Percentiles rank a stretch among this genome's conserved stretches.
Evolutionary conservation across 2,329 filamentous ascomycete species (phyloP).

Genomic region (Daldinia sp.): DNA sequence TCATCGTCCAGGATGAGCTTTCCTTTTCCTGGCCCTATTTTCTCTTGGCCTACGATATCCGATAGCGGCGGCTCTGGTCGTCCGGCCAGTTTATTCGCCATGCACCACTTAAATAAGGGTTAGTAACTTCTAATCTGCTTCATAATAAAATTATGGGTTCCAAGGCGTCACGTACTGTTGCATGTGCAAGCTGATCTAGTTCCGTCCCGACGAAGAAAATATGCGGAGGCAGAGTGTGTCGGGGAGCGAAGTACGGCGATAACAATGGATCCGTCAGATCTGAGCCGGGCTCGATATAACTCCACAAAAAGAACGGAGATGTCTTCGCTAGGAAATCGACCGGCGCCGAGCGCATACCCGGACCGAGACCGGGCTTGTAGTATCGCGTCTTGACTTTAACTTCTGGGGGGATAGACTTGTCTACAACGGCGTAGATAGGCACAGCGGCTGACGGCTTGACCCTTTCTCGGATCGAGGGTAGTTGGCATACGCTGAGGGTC

Average conservation of each 20-base stretch:
- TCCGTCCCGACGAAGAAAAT: conserved; percentile 56
- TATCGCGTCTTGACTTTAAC: conserved; percentile 46
- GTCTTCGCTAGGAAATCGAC: conserved; percentile 44
- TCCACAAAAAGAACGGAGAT: conserved; percentile 51
- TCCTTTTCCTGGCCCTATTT: conserved; percentile 28
- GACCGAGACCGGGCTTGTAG: conserved; percentile 48
- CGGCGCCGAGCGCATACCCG: conserved; percentile 38
- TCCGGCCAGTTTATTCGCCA: conserved; percentile 49
- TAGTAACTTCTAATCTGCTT: background rate
- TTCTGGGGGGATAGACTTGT: conserved; percentile 48
- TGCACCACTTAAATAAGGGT: conserved; percentile 41
- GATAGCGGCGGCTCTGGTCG: conserved; percentile 41
- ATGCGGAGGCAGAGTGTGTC: conserved; percentile 50
- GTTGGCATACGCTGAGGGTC: conserved; percentile 49
- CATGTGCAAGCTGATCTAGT: conserved; percentile 56
- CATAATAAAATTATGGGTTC: background rate
- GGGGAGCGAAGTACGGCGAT: conserved; percentile 49
- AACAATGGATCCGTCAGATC: conserved; percentile 51
- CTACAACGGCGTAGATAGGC: conserved; percentile 52
- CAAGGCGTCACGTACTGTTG: conserved; percentile 38
- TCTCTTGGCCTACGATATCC: conserved; percentile 43
- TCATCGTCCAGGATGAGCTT: conserved; percentile 46
- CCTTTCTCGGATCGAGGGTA: conserved; percentile 48
- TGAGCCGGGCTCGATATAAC: conserved; percentile 50
- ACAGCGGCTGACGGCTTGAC: conserved; percentile 46